Percentiles rank a stretch among this genome's conserved stretches.
Evolutionary conservation across 2,329 filamentous ascomycete species (phyloP).

Genomic region (Hypoxylon sp.): DNA sequence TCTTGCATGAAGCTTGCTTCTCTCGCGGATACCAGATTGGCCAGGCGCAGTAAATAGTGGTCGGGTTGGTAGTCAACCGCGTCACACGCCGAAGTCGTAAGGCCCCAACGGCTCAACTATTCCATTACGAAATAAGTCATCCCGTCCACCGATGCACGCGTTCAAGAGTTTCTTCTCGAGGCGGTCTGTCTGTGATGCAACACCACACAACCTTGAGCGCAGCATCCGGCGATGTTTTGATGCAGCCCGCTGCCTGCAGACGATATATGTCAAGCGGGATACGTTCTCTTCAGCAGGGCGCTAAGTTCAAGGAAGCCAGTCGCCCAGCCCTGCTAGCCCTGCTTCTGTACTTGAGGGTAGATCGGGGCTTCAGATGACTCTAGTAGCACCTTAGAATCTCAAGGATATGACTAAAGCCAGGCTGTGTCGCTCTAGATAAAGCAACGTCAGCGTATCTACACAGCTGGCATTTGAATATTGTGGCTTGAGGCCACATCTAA

Average conservation of each 20-base stretch:
- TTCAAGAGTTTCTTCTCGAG: conserved; percentile 14
- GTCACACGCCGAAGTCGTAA: neutral
- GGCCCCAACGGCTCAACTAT: conserved; percentile 1
- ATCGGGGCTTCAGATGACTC: neutral
- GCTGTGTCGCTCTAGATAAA: neutral
- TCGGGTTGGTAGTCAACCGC: neutral
- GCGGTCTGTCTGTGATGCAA: conserved; percentile 19
- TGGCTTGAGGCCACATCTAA: neutral
- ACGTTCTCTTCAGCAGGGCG: neutral
- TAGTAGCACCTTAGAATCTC: neutral
- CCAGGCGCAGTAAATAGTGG: conserved; percentile 6
- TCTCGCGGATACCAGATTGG: conserved; percentile 27
- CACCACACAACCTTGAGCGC: conserved; percentile 19
- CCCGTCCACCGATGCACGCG: neutral
- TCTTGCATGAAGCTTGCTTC: conserved; percentile 33
- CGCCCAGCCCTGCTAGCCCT: neutral
- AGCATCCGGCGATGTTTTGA: conserved; percentile 1
- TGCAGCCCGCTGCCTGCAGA: neutral
- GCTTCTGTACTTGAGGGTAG: neutral
- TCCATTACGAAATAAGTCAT: neutral
- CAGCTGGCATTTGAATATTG: neutral
- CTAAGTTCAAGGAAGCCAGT: neutral
- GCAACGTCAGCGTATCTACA: neutral
- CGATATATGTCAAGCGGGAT: neutral
- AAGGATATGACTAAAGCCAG: neutral